A percentile compares a stretch with the other conserved stretches of the same genome.
Conservation (phyloP, 164 flowering plant genomes). For the Liriodendron chinense region DNA sequence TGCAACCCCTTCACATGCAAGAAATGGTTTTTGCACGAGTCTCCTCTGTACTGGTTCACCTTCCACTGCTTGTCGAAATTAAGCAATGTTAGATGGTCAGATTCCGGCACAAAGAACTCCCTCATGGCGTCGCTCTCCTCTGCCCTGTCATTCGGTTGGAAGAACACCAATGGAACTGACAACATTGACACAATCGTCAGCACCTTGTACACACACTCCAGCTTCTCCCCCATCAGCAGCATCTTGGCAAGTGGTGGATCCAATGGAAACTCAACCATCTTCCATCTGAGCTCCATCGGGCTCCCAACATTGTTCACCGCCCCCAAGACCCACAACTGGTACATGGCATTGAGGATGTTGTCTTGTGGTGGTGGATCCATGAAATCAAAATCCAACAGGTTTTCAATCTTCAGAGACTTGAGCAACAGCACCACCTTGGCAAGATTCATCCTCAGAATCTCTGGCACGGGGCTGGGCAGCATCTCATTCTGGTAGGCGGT, state of each 20-base stretch:
- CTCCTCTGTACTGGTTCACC: constrained; percentile 66
- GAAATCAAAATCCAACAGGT: constrained; percentile 83
- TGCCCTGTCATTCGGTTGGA: constrained; percentile 77
- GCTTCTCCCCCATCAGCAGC: constrained; percentile 73
- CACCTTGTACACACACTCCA: constrained; percentile 71
- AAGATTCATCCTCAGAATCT: constrained; percentile 85
- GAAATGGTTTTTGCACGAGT: constrained; percentile 90
- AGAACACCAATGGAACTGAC: constrained; percentile 87
- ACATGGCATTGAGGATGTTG: constrained; percentile 82
- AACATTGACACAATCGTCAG: constrained; percentile 90
- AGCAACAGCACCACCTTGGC: constrained; percentile 81
- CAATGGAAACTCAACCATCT: constrained; percentile 91
- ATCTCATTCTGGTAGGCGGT: constrained; percentile 76
- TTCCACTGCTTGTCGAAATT: constrained; percentile 91
- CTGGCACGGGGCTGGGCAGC: constrained; percentile 84
- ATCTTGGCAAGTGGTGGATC: constrained; percentile 96
- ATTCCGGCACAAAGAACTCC: constrained; percentile 84
- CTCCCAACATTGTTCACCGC: constrained; percentile 75
- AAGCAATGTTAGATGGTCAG: constrained; percentile 82
- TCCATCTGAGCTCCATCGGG: constrained; percentile 82
- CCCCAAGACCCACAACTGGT: constrained; percentile 87
- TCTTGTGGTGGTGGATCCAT: constrained; percentile 99
- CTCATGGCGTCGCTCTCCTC: constrained; percentile 90
- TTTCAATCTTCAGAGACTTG: constrained; percentile 72
- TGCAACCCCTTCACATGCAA: constrained; percentile 78